phyloP scores from a whole-genome alignment of 192 early-diverging fungal genomes.

The Linderina pennispora region DNA sequence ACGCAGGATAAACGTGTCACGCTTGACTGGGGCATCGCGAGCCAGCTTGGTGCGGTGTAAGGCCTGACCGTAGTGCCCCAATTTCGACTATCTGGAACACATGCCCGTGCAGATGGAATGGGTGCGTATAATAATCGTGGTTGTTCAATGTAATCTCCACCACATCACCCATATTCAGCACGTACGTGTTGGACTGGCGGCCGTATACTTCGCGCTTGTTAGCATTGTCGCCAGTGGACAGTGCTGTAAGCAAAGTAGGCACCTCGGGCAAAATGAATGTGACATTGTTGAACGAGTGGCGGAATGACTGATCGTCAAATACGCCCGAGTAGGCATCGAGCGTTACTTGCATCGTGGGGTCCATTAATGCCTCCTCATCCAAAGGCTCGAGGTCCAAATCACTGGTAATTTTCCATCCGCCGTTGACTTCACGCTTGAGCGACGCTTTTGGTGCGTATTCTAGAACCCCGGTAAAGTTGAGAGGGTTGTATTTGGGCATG shows the following conservation, averaged over 20 bases:
- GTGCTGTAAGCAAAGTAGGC: slow-evolving; percentile 58
- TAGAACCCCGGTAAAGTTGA: slow-evolving; percentile 56
- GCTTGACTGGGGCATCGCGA: slow-evolving; percentile 41
- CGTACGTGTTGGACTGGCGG: slow-evolving; percentile 52
- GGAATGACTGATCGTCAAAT: slow-evolving; percentile 66
- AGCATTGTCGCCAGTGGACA: slow-evolving; percentile 50
- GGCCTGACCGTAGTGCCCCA: slow-evolving; percentile 52
- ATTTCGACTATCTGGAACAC: slow-evolving; percentile 71
- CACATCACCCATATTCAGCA: slow-evolving; percentile 58
- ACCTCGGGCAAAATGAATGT: slow-evolving; percentile 59
- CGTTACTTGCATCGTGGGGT: slow-evolving; percentile 41
- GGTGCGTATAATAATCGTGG: slow-evolving; percentile 62
- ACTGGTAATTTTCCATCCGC: slow-evolving; percentile 45
- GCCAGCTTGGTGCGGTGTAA: slow-evolving; percentile 42
- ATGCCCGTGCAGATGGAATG: slow-evolving; percentile 84
- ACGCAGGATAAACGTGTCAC: slow-evolving; percentile 73
- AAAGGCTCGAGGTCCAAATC: slow-evolving; percentile 54
- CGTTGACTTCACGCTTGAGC: slow-evolving; percentile 7
- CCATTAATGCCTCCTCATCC: slow-evolving; percentile 29
- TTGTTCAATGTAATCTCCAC: slow-evolving; percentile 75
- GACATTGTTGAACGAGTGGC: slow-evolving; percentile 74
- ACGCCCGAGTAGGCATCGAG: slow-evolving; percentile 60
- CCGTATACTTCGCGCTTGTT: slow-evolving; percentile 55
- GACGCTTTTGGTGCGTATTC: slow-evolving; percentile 40
- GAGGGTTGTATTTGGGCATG: slow-evolving; percentile 39